These are phyloP conservation scores for Entomortierella lignicola DNA, from an alignment of 192 early-diverging fungal genomes.

Conservation along the genomic window DNA sequence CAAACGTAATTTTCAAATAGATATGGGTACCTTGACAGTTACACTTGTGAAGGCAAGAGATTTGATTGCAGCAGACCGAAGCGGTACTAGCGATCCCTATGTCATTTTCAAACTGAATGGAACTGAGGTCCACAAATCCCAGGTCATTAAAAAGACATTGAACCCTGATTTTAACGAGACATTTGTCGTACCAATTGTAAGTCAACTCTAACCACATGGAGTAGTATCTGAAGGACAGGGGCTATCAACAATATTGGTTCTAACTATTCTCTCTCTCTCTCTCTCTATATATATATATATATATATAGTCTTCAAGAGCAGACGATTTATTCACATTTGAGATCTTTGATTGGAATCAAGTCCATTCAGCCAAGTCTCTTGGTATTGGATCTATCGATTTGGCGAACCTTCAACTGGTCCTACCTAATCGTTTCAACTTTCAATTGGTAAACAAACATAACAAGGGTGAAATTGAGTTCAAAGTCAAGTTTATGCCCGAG, in stretches of 20 bases:
- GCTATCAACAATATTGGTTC: too few relatives aligned
- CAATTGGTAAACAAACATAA: constrained; percentile 53
- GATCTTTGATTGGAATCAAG: constrained; percentile 85
- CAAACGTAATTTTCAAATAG: constrained; percentile 13
- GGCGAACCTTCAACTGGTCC: constrained; percentile 61
- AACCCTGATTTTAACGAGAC: constrained; percentile 79
- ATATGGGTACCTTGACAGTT: constrained; percentile 75
- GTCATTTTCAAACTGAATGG: constrained; percentile 73
- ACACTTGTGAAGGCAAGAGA: constrained; percentile 67
- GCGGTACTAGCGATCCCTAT: constrained; percentile 81
- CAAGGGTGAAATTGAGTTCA: constrained; percentile 60
- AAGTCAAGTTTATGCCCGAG: constrained; percentile 69
- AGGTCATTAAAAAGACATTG: constrained; percentile 77
- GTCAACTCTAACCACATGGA: too few relatives aligned
- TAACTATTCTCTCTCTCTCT: too few relatives aligned
- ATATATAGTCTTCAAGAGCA: constrained; percentile 60
- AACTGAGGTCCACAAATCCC: constrained; percentile 75
- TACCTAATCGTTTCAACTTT: constrained; percentile 58
- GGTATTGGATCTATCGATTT: constrained; percentile 67
- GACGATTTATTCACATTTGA: constrained; percentile 69
- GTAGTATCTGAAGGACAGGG: too few relatives aligned
- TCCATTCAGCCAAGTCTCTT: constrained; percentile 71
- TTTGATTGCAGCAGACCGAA: constrained; percentile 76
- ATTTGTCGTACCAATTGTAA: constrained; percentile 67
- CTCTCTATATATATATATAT: too few relatives aligned